These are phyloP conservation scores for Hippophae rhamnoides DNA, from an alignment of 306 rosid species.

Conservation along the genomic window DNA sequence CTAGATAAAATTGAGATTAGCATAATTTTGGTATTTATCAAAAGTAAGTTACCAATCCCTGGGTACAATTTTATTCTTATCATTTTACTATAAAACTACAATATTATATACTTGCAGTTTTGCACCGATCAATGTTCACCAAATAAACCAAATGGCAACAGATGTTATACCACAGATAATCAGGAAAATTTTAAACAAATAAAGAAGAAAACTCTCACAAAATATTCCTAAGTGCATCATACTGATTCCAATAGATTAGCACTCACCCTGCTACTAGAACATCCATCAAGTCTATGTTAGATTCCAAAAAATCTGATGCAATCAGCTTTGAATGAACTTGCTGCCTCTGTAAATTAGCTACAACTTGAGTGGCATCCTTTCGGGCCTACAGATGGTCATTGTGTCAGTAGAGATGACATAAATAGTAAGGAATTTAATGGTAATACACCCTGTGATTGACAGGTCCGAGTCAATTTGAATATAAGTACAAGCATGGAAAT, in stretches of 20 bases:
- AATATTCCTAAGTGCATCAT: too few species aligned
- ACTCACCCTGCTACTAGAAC: constrained; percentile 43
- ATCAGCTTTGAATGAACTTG: constrained; percentile 33
- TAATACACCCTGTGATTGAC: not conserved
- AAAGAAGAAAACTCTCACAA: too few species aligned
- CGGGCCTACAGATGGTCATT: constrained; percentile 33
- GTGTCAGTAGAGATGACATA: not conserved
- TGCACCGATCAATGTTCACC: not conserved
- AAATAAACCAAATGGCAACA: not conserved
- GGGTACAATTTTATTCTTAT: too few species aligned
- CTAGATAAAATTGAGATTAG: too few species aligned
- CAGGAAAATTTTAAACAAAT: too few species aligned
- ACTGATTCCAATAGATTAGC: too few species aligned
- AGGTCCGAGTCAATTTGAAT: not conserved
- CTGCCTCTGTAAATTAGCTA: constrained; percentile 65
- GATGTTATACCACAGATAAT: not conserved
- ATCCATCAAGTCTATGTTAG: constrained; percentile 47
- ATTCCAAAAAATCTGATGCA: constrained; percentile 47
- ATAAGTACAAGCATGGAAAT: not conserved
- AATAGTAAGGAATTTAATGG: not conserved
- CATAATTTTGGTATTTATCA: too few species aligned
- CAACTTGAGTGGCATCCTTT: constrained; percentile 42
- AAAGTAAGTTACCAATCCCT: too few species aligned
- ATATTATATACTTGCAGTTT: too few species aligned
- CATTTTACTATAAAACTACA: too few species aligned